Evolutionary conservation across 2,329 filamentous ascomycete species (phyloP).

Genomic region (Exophiala oligosperma): DNA sequence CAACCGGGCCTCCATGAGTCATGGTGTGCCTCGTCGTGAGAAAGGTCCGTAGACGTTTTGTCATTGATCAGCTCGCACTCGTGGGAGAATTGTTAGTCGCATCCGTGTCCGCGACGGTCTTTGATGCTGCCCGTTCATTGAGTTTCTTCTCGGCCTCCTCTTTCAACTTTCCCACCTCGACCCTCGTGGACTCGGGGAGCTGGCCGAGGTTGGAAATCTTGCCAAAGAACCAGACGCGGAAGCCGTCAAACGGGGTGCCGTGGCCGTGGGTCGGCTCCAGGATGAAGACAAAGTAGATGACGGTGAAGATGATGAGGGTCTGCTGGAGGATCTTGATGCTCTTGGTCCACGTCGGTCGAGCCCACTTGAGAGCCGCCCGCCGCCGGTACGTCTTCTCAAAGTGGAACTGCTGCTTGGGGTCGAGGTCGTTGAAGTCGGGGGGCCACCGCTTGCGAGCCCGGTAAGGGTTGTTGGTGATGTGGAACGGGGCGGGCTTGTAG

Average conservation of each 20-base stretch:
- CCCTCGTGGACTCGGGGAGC: conserved; percentile 19
- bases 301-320: conserved; percentile 42
- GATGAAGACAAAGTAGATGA: conserved; percentile 30
- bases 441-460: conserved; percentile 64
- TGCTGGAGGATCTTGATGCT: conserved; percentile 59
- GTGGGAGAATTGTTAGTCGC: no score
- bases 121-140: no score
- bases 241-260: conserved; percentile 28
- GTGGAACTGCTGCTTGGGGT: conserved; percentile 66
- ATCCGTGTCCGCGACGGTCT: no score
- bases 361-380: conserved; percentile 61
- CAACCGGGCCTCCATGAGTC: no score
- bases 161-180: conserved; percentile 21
- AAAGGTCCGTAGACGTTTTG: background rate
- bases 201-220: conserved; percentile 14
- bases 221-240: conserved; percentile 25
- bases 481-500: conserved; percentile 27
- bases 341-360: conserved; percentile 58
- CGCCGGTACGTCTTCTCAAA: conserved; percentile 66
- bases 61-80: background rate
- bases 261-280: conserved; percentile 21
- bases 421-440: conserved; percentile 62
- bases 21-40: no score
- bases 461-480: conserved; percentile 53
- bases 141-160: conserved; percentile 22